These are phyloP conservation scores for Linanthus parryae DNA, from an alignment of 148 eudicot species.

Conservation along the genomic window DNA sequence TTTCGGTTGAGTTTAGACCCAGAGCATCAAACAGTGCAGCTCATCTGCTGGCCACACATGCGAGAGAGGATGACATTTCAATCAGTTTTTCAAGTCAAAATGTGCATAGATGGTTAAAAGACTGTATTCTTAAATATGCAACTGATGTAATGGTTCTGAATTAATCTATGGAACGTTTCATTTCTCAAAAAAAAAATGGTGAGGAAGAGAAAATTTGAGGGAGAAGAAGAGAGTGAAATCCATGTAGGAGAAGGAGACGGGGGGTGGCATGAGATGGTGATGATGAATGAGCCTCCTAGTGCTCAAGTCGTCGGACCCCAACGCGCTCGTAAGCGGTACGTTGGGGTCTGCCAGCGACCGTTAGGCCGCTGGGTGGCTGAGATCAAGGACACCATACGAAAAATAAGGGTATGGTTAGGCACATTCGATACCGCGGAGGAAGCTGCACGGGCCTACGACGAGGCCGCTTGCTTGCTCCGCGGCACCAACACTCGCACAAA, in stretches of 20 bases:
- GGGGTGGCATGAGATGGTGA: slow-evolving; percentile 4
- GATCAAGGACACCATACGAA: slow-evolving; percentile 13
- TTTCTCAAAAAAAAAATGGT: too few relatives aligned
- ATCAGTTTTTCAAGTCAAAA: too few relatives aligned
- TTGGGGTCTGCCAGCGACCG: slow-evolving; percentile 15
- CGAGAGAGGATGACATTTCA: too few relatives aligned
- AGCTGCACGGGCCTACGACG: slow-evolving; percentile 17
- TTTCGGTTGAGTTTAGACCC: too few relatives aligned
- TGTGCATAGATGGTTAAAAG: too few relatives aligned
- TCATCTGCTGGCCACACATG: too few relatives aligned
- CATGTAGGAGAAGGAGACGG: background rate
- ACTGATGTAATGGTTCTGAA: too few relatives aligned
- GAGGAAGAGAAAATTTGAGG: slow-evolving; percentile 11
- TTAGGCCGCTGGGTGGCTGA: slow-evolving; percentile 17
- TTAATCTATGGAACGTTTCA: too few relatives aligned
- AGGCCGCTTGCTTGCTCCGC: slow-evolving; percentile 20
- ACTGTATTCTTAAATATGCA: too few relatives aligned
- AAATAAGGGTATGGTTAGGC: slow-evolving; percentile 15
- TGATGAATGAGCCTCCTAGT: background rate
- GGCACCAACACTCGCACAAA: slow-evolving; percentile 13
- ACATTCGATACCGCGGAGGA: slow-evolving; percentile 15
- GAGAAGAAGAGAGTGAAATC: background rate
- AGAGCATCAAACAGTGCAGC: too few relatives aligned
- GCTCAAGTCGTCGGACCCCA: background rate
- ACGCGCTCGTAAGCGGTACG: slow-evolving; percentile 5